Conservation (phyloP, 495 filamentous ascomycete genomes). For the Penicillium paradoxum region DNA sequence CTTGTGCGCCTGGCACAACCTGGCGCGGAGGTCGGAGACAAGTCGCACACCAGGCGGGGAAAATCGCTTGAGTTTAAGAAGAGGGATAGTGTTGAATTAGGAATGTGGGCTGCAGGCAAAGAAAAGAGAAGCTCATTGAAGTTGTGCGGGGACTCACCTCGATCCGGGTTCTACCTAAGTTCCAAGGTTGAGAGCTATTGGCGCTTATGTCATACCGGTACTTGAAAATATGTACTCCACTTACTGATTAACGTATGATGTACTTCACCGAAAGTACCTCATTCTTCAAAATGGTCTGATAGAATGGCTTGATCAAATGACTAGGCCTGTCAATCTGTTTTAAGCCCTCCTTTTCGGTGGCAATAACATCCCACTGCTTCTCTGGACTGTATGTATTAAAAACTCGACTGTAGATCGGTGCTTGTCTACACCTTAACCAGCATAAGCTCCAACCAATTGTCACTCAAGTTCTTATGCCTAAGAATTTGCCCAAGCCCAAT, state of each 20-base stretch:
- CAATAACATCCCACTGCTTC: not conserved
- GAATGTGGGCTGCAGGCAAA: constrained; percentile 1
- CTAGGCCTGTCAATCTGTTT: not conserved
- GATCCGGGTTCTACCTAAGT: not conserved
- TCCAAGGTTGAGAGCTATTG: not conserved
- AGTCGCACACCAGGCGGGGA: constrained; percentile 7
- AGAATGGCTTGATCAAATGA: not conserved
- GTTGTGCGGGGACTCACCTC: constrained; percentile 11
- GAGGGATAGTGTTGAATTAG: not conserved
- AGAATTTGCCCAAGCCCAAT: not conserved
- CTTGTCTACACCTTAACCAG: not conserved
- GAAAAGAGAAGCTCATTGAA: constrained; percentile 9
- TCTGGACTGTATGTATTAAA: not conserved
- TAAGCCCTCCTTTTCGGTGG: not conserved
- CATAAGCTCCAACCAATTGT: constrained; percentile 3
- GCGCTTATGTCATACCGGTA: constrained; percentile 11
- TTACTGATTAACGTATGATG: not conserved
- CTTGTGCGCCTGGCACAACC: constrained; percentile 18
- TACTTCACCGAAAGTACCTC: not conserved
- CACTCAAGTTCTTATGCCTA: not conserved
- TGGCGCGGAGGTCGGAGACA: constrained; percentile 9
- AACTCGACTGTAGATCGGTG: not conserved
- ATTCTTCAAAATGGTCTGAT: not conserved
- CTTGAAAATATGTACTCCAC: not conserved
- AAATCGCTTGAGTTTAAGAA: not conserved